Conservation (phyloP, 306 rosid genomes). For the Quercus aquifolioides region DNA sequence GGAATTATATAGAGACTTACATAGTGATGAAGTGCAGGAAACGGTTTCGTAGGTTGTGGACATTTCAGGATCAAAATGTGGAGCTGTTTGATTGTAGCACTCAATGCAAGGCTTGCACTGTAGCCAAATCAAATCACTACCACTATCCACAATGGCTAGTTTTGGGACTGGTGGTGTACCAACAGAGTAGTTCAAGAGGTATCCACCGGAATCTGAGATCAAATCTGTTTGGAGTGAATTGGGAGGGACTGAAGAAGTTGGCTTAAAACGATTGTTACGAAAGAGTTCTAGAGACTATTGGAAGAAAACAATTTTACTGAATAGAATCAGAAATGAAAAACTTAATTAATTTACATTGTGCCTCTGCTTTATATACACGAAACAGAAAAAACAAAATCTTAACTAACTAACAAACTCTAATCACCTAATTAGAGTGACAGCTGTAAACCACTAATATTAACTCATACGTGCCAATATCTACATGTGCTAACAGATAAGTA, state of each 20-base stretch:
- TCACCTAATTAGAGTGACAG: too few relatives aligned
- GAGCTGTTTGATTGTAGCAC: conserved; percentile 39
- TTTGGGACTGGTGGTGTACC: conserved; percentile 52
- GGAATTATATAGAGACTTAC: accelerated
- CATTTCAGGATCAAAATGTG: conserved; percentile 34
- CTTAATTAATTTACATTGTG: too few relatives aligned
- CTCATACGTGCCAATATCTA: too few relatives aligned
- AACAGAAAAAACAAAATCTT: too few relatives aligned
- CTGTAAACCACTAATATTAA: too few relatives aligned
- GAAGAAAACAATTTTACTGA: too few relatives aligned
- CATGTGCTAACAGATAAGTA: too few relatives aligned
- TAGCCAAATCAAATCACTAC: conserved; percentile 54
- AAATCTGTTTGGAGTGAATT: neutral
- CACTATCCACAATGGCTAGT: conserved; percentile 38
- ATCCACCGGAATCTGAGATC: neutral
- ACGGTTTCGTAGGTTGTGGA: conserved; percentile 29
- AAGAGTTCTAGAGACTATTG: too few relatives aligned
- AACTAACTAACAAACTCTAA: too few relatives aligned
- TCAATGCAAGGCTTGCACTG: conserved; percentile 47
- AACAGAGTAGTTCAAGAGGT: conserved; percentile 33
- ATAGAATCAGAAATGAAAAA: too few relatives aligned
- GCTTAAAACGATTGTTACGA: neutral
- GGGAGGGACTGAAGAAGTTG: neutral
- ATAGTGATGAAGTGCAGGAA: conserved; percentile 3
- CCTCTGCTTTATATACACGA: too few relatives aligned